These are phyloP conservation scores for Jatropha curcas DNA, from an alignment of 345 rosid genomes.

Conservation along the genomic window DNA sequence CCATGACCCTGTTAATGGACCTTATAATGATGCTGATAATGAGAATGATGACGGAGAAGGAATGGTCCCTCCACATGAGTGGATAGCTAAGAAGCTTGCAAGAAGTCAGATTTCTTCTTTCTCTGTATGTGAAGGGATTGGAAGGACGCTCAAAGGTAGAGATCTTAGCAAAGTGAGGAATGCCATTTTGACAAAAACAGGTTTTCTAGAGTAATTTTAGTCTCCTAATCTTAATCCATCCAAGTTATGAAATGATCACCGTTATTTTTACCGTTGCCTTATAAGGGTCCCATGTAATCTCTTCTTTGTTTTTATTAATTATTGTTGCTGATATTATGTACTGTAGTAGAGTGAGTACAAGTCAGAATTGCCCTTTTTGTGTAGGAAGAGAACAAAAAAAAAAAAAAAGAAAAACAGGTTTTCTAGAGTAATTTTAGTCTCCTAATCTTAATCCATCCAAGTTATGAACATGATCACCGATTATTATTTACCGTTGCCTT, in stretches of 20 bases:
- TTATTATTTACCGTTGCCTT: slow-evolving; percentile 6
- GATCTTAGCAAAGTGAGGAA: slow-evolving; percentile 94
- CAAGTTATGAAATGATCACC: neutral
- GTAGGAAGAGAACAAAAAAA: too few species aligned
- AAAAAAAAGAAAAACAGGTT: slow-evolving; percentile 91
- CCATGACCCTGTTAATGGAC: slow-evolving; percentile 19
- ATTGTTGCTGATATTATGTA: neutral
- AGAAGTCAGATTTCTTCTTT: slow-evolving; percentile 80
- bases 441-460: slow-evolving; percentile 8
- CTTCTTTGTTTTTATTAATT: slow-evolving; percentile 22
- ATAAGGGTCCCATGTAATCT: slow-evolving; percentile 34
- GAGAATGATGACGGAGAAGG: slow-evolving; percentile 25
- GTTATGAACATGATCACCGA: neutral
- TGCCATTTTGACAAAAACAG: slow-evolving; percentile 83
- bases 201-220: slow-evolving; percentile 68
- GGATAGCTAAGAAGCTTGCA: slow-evolving; percentile 82
- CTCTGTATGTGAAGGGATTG: slow-evolving; percentile 88
- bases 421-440: slow-evolving; percentile 55
- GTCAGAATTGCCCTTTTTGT: slow-evolving; percentile 34
- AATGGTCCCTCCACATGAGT: slow-evolving; percentile 92
- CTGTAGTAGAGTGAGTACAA: slow-evolving; percentile 1
- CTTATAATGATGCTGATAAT: slow-evolving; percentile 9
- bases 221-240: slow-evolving; percentile 10
- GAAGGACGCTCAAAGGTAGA: slow-evolving; percentile 97
- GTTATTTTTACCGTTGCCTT: slow-evolving; percentile 4